phyloP scores from a whole-genome alignment of 805 yeast species.

The Torulaspora gathmanii region DNA sequence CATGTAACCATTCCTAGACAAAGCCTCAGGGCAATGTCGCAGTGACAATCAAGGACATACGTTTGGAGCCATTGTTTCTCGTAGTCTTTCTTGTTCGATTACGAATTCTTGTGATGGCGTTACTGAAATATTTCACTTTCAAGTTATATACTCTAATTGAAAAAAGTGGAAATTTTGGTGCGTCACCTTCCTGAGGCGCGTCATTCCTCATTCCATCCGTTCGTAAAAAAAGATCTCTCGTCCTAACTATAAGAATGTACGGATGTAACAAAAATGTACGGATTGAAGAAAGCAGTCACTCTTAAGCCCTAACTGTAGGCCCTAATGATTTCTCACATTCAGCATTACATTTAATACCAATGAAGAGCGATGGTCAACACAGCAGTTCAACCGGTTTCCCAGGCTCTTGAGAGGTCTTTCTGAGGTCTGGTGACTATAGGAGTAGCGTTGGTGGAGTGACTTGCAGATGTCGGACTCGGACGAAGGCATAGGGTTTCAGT shows the following conservation, averaged over 20 bases:
- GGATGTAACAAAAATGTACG: conserved; percentile 5
- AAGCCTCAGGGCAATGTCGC: not conserved
- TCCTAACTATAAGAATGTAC: not conserved
- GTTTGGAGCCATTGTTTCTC: conserved; percentile 76
- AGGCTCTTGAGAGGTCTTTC: not conserved
- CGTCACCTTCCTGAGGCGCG: conserved; percentile 1
- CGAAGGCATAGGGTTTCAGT: conserved; percentile 27
- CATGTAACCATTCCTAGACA: conserved; percentile 8
- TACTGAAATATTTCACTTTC: not conserved
- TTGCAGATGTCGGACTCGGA: conserved; percentile 21
- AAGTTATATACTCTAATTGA: not conserved
- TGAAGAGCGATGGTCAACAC: not conserved
- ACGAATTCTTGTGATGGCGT: too few species aligned
- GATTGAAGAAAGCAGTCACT: not conserved
- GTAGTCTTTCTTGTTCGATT: conserved; percentile 1
- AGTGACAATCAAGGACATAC: conserved; percentile 49
- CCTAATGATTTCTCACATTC: not conserved
- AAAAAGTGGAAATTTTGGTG: not conserved
- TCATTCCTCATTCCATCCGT: not conserved
- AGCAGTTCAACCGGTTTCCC: not conserved
- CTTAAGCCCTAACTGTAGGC: not conserved
- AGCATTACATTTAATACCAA: not conserved
- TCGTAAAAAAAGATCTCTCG: not conserved
- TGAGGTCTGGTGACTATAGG: not conserved
- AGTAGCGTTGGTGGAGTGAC: not conserved